Evolutionary conservation across 257 asterid genomes (phyloP).

Genomic region (Ilex aquifolium): DNA sequence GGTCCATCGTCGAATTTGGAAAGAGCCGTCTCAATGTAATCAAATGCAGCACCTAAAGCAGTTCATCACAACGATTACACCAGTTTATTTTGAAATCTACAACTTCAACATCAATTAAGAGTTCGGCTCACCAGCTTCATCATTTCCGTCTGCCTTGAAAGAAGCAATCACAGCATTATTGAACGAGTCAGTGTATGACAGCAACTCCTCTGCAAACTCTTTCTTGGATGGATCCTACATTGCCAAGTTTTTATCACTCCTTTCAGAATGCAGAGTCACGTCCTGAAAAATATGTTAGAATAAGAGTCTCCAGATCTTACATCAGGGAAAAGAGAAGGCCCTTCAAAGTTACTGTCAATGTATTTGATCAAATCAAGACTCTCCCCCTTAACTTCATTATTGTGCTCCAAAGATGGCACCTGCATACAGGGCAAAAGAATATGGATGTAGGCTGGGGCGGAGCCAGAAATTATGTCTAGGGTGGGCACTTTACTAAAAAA

Average conservation of each 20-base stretch:
- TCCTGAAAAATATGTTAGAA: conserved; percentile 3
- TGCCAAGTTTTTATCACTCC: conserved; percentile 5
- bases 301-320: conserved; percentile 35
- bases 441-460: no score
- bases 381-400: conserved; percentile 77
- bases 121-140: conserved; percentile 39
- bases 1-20: conserved; percentile 67
- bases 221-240: conserved; percentile 52
- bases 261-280: not conserved
- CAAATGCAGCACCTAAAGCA: conserved; percentile 50
- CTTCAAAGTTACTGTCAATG: conserved; percentile 65
- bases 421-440: conserved; percentile 11
- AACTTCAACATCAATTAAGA: not conserved
- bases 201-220: conserved; percentile 58
- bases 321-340: conserved; percentile 72
- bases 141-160: conserved; percentile 43
- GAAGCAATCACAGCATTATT: conserved; percentile 39
- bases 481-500: no score
- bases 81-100: not conserved
- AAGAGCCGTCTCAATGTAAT: conserved; percentile 61
- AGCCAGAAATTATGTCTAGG: no score
- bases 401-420: conserved; percentile 86
- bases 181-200: conserved; percentile 45
- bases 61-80: conserved; percentile 8
- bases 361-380: conserved; percentile 82